phyloP scores from a whole-genome alignment of 2,329 filamentous ascomycete species.

The Penicillium concentricum region DNA sequence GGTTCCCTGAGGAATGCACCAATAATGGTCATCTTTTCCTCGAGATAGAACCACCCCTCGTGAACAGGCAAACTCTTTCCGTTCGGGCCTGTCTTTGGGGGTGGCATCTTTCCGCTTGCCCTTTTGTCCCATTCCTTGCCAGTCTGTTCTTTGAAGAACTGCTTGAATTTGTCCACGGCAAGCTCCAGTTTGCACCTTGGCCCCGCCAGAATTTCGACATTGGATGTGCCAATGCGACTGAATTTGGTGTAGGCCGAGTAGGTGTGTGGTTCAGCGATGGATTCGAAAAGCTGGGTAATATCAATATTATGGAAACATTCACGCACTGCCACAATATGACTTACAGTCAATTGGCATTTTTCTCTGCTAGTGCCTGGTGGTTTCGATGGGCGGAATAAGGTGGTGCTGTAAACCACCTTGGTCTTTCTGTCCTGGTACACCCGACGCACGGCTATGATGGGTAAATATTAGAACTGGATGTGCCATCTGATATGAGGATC shows the following conservation, averaged over 20 bases:
- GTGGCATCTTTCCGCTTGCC: constrained; percentile 13
- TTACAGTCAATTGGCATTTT: constrained; percentile 60
- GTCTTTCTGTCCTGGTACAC: constrained; percentile 60
- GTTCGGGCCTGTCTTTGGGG: constrained; percentile 23
- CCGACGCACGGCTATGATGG: constrained; percentile 34
- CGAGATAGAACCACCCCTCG: constrained; percentile 35
- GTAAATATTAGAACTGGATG: neutral
- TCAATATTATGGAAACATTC: neutral
- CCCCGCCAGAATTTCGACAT: constrained; percentile 35
- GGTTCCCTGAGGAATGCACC: constrained; percentile 21
- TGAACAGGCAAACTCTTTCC: constrained; percentile 26
- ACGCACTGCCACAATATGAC: constrained; percentile 22
- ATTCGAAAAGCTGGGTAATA: constrained; percentile 63
- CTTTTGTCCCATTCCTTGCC: constrained; percentile 59
- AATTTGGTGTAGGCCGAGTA: constrained; percentile 62
- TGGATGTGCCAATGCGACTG: constrained; percentile 31
- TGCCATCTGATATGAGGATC: neutral
- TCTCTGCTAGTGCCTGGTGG: constrained; percentile 53
- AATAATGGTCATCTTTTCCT: constrained; percentile 22
- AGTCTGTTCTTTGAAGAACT: constrained; percentile 60
- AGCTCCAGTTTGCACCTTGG: constrained; percentile 30
- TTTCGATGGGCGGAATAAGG: constrained; percentile 54
- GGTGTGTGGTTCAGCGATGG: constrained; percentile 56
- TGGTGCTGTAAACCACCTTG: constrained; percentile 64
- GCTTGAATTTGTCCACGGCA: constrained; percentile 54